Evolutionary conservation across 441 rosid genomes (phyloP), one percentile per base, ranked within the genome.

Genomic region (Eruca vesicaria): DNA sequence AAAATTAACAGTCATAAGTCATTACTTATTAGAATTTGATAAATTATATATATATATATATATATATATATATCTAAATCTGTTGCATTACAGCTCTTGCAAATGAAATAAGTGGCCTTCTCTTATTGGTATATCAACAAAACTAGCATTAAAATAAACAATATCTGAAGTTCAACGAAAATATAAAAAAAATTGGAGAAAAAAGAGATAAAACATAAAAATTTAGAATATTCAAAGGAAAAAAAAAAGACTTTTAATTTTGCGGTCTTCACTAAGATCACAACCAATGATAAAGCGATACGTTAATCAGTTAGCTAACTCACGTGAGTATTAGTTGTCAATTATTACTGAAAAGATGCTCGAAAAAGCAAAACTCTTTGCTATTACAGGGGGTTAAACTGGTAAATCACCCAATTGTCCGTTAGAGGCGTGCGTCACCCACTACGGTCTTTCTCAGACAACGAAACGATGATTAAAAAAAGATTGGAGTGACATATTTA

Each of bases 321-420:
- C 78, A 74, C 73, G 55, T 74, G 78, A 48, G 53, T 59, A 53
- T 43, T 26, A 32, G 38, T 57, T 41, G 61, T 60, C 43, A 67
- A 48, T 56, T 45, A 56, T 56, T 20, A 14, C 20, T 3, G n/a
- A 9, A 3, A 20, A 35, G 15, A 58, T 73, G 35, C 53, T 59
- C 21, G 32, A 5, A 29, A 32, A 31, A 2, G 20, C 4, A 7
- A 60, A 48, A 11, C 50, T 68, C 43, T 18, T 36, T 68, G 33
- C 33, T 0, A 60, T 67, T 38, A 48, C 7, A 20, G 9, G 18
- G 4, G 74, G 69, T n/a, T 68, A 60, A 5, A 33, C 18, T 29
- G 4, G 74, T 75, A 75, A 61, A 2, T 28, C 20, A 68, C 36
- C 5, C n/a, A 7, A 18, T 61, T 16, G 62, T 41, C 36, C 31